phyloP scores from a whole-genome alignment of 1,139 yeast genomes.

The Torulaspora pretoriensis region DNA sequence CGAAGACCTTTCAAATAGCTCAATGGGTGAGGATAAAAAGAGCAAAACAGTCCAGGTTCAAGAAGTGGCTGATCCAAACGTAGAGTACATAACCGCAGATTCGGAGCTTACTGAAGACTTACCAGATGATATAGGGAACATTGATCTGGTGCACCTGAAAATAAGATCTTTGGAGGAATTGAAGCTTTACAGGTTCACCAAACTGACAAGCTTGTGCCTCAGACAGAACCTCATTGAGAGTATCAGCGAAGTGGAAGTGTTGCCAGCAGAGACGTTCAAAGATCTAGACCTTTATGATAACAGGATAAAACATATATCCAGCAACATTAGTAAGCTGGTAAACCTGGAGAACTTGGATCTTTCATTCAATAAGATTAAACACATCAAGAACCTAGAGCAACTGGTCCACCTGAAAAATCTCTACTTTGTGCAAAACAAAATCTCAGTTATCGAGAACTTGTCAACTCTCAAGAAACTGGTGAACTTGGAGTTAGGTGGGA shows the following conservation, averaged over 20 bases:
- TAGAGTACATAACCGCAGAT: slow-evolving; percentile 45
- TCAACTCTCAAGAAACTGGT: slow-evolving; percentile 54
- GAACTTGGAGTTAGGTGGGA: slow-evolving; percentile 90
- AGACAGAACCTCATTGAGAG: slow-evolving; percentile 81
- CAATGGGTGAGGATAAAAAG: background rate
- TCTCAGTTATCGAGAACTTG: slow-evolving; percentile 65
- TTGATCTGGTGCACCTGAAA: slow-evolving; percentile 78
- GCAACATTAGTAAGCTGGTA: slow-evolving; percentile 54
- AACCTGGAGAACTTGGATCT: slow-evolving; percentile 66
- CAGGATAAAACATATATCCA: slow-evolving; percentile 78
- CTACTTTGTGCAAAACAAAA: slow-evolving; percentile 86
- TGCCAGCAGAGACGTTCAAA: slow-evolving; percentile 55
- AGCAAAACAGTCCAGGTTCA: slow-evolving; percentile 25
- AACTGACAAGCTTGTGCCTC: slow-evolving; percentile 61
- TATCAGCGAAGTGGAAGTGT: slow-evolving; percentile 61
- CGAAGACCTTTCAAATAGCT: background rate
- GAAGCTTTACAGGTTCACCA: slow-evolving; percentile 53
- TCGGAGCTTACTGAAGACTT: slow-evolving; percentile 59
- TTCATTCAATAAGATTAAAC: slow-evolving; percentile 85
- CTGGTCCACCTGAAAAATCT: slow-evolving; percentile 60
- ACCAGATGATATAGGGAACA: slow-evolving; percentile 57
- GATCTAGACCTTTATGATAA: slow-evolving; percentile 92
- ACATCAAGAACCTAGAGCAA: slow-evolving; percentile 72
- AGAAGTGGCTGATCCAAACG: slow-evolving; percentile 52
- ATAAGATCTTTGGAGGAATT: slow-evolving; percentile 65